A percentile compares a stretch with the other conserved stretches of the same genome.
phyloP scores from a whole-genome alignment of 2,329 filamentous ascomycete species.

The Diaporthe sp. region DNA sequence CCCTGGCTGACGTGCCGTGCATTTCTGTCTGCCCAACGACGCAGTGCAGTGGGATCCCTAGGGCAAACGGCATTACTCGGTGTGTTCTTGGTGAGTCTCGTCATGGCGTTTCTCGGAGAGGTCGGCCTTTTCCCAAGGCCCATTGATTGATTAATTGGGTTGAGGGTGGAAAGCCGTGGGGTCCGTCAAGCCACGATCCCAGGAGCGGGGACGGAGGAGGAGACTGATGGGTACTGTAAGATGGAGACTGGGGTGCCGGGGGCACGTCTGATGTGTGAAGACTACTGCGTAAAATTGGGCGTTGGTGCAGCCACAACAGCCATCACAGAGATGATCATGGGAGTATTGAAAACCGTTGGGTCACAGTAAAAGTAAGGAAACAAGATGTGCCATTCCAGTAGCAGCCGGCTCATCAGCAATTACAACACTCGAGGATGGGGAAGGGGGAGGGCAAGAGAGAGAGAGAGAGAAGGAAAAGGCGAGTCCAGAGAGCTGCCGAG shows the following conservation, averaged over 20 bases:
- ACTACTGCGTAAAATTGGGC: neutral
- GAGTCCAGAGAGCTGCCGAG: neutral
- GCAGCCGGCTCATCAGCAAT: neutral
- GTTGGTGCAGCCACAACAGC: conserved; percentile 27
- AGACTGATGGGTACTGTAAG: neutral
- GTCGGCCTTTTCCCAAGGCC: conserved; percentile 3
- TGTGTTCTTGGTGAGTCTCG: neutral
- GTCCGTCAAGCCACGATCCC: conserved; percentile 7
- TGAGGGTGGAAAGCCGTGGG: neutral
- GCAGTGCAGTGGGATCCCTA: neutral
- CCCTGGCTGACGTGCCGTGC: neutral
- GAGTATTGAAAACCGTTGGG: neutral
- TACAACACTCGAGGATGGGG: neutral
- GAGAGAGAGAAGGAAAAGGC: neutral
- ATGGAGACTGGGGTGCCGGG: conserved; percentile 17
- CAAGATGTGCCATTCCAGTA: neutral
- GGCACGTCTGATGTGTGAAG: neutral
- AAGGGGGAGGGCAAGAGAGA: too few species aligned
- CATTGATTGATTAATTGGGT: neutral
- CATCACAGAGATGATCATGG: neutral
- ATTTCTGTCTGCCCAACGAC: neutral
- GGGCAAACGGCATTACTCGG: neutral
- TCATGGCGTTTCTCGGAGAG: neutral
- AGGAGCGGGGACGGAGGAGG: conserved; percentile 24
- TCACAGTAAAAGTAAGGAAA: neutral